Conservation (phyloP, 345 rosid genomes). For the Noccaea caerulescens region DNA sequence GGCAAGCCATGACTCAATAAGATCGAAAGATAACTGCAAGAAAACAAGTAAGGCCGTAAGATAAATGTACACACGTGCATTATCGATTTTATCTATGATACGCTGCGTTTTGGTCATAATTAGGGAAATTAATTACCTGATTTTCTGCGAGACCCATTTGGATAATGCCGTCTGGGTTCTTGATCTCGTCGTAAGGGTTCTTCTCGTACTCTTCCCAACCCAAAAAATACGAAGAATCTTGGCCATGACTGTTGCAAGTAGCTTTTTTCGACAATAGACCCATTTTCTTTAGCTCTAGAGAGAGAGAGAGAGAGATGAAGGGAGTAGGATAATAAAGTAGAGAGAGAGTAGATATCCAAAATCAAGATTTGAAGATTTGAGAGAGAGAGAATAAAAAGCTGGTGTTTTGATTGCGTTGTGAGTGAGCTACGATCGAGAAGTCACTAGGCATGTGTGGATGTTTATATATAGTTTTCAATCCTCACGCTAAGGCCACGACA, state of each 20-base stretch:
- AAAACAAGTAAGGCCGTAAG: constrained; percentile 16
- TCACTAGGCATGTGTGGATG: constrained; percentile 43
- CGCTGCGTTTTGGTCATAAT: constrained; percentile 19
- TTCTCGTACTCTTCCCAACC: constrained; percentile 86
- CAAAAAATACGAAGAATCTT: constrained; percentile 76
- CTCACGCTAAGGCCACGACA: constrained; percentile 41
- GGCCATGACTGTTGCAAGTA: constrained; percentile 68
- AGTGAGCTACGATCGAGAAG: constrained; percentile 44
- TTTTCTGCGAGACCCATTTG: constrained; percentile 91
- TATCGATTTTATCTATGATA: not conserved
- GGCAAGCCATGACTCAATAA: constrained; percentile 71
- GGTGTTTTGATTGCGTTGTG: constrained; percentile 36
- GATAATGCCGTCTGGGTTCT: constrained; percentile 70
- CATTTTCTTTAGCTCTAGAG: constrained; percentile 46
- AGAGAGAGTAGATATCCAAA: constrained; percentile 9
- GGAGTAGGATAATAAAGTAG: not conserved
- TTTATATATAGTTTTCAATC: constrained; percentile 44
- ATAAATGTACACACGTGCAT: not conserved
- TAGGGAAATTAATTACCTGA: constrained; percentile 47
- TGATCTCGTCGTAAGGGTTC: constrained; percentile 65
- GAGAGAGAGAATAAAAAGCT: constrained; percentile 24
- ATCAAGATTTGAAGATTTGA: constrained; percentile 32
- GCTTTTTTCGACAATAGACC: constrained; percentile 62
- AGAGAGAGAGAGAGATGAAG: not conserved
- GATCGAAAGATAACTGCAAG: constrained; percentile 65